Evolutionary conservation across 2,329 filamentous ascomycete genomes (phyloP).

Genomic region (Nemania sp.): DNA sequence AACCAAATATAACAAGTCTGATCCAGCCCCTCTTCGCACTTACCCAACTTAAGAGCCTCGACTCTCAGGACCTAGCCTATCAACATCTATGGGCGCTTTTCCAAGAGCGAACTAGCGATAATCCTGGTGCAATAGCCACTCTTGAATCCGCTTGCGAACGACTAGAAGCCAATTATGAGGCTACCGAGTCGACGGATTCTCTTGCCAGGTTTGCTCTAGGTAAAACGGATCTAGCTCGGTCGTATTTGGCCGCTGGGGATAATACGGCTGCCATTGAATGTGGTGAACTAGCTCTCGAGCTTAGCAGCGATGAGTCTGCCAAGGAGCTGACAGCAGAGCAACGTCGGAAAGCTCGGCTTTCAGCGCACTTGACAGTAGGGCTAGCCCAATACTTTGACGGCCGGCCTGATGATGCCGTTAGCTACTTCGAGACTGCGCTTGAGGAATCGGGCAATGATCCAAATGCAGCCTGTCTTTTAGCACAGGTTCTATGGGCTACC

Average conservation of each 20-base stretch:
- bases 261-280: constrained; percentile 80
- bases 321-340: constrained; percentile 73
- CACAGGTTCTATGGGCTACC: constrained; percentile 93
- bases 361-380: constrained; percentile 86
- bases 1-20: constrained; percentile 68
- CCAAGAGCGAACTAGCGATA: constrained; percentile 82
- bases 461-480: constrained; percentile 86
- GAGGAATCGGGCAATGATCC: constrained; percentile 80
- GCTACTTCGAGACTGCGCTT: constrained; percentile 83
- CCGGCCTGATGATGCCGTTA: constrained; percentile 75
- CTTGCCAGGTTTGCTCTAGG: constrained; percentile 83
- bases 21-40: constrained; percentile 91
- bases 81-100: constrained; percentile 84
- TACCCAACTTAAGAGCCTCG: constrained; percentile 79
- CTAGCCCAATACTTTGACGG: constrained; percentile 81
- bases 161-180: constrained; percentile 86
- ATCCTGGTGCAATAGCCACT: constrained; percentile 69
- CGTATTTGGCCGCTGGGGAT: constrained; percentile 75
- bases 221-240: constrained; percentile 88
- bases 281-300: constrained; percentile 81
- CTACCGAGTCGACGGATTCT: constrained; percentile 79
- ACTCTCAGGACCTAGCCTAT: constrained; percentile 76
- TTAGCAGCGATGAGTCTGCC: constrained; percentile 78
- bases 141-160: constrained; percentile 75
- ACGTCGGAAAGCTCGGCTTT: constrained; percentile 79